Percentiles rank a stretch among this genome's conserved stretches.
phyloP scores from a whole-genome alignment of 768 basidiomycete genomes.

The Suillus plorans region DNA sequence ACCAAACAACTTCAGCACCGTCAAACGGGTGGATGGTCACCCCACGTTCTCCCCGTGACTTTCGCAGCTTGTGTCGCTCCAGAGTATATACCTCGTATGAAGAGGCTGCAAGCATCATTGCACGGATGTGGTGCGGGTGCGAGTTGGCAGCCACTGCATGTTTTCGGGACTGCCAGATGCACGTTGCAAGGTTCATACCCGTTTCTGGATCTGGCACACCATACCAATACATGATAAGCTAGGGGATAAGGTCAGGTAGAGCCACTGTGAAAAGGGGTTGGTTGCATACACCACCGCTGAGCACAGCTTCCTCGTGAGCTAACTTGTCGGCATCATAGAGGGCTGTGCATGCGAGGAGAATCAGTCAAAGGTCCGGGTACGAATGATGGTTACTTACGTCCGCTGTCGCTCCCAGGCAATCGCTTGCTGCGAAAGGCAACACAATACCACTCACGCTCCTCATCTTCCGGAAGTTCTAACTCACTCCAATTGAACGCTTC shows the following conservation, averaged over 20 bases:
- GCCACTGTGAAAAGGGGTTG: neutral
- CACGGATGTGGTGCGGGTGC: slow-evolving; percentile 76
- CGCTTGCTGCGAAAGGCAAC: slow-evolving; percentile 87
- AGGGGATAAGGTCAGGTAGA: slow-evolving; percentile 9
- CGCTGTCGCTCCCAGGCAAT: slow-evolving; percentile 66
- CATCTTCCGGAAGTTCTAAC: slow-evolving; percentile 61
- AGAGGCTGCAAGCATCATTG: slow-evolving; percentile 74
- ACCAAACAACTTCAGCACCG: slow-evolving; percentile 74
- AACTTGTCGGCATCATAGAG: slow-evolving; percentile 84
- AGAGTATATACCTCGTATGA: slow-evolving; percentile 81
- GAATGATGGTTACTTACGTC: slow-evolving; percentile 42
- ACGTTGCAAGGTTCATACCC: slow-evolving; percentile 89
- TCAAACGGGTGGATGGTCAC: slow-evolving; percentile 61
- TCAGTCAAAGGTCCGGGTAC: neutral
- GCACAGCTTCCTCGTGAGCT: slow-evolving; percentile 92
- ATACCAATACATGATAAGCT: slow-evolving; percentile 94
- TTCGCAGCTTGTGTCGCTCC: slow-evolving; percentile 73
- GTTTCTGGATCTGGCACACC: slow-evolving; percentile 75
- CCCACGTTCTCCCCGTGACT: slow-evolving; percentile 55
- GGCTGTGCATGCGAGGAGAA: slow-evolving; percentile 39
- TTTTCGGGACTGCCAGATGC: slow-evolving; percentile 90
- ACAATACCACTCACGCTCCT: slow-evolving; percentile 88
- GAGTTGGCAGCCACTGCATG: slow-evolving; percentile 82
- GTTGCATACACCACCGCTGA: slow-evolving; percentile 73
- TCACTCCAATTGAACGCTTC: slow-evolving; percentile 89